Conservation (phyloP, 192 early-diverging fungal genomes). For the Gigaspora rosea region DNA sequence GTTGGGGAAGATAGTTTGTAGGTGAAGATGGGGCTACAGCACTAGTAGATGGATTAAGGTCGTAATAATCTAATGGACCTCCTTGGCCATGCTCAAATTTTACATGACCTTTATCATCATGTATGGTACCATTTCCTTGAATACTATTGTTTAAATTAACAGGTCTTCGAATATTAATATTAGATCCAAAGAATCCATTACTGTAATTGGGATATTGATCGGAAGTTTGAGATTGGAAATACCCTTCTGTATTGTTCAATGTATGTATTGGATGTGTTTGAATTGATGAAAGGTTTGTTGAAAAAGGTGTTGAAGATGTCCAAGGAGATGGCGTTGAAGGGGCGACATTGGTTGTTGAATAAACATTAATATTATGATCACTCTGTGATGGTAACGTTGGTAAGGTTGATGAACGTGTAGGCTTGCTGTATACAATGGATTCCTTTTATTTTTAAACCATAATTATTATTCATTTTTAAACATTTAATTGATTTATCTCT, state of each 20-base stretch:
- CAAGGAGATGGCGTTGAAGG: constrained; percentile 26
- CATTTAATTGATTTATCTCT: neutral
- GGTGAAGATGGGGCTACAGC: constrained; percentile 8
- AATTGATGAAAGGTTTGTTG: constrained; percentile 6
- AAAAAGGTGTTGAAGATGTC: constrained; percentile 14
- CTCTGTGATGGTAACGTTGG: constrained; percentile 10
- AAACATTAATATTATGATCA: constrained; percentile 30
- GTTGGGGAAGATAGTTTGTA: constrained; percentile 14
- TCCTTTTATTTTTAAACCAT: constrained; percentile 24
- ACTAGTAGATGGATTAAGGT: neutral
- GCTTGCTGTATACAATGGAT: constrained; percentile 29
- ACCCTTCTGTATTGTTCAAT: constrained; percentile 27
- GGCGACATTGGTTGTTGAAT: neutral
- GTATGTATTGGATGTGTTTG: constrained; percentile 3
- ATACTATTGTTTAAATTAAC: constrained; percentile 6
- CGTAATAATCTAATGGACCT: constrained; percentile 34
- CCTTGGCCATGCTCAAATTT: constrained; percentile 31
- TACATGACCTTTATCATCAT: constrained; percentile 27
- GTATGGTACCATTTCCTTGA: constrained; percentile 26
- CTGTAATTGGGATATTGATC: constrained; percentile 28
- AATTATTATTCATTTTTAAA: constrained; percentile 11
- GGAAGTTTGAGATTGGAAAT: constrained; percentile 30
- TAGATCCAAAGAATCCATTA: constrained; percentile 22
- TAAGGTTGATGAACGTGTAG: constrained; percentile 19
- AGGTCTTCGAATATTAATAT: constrained; percentile 33